Conservation (phyloP, 129 eudicot species). For the Tanacetum coccineum region DNA sequence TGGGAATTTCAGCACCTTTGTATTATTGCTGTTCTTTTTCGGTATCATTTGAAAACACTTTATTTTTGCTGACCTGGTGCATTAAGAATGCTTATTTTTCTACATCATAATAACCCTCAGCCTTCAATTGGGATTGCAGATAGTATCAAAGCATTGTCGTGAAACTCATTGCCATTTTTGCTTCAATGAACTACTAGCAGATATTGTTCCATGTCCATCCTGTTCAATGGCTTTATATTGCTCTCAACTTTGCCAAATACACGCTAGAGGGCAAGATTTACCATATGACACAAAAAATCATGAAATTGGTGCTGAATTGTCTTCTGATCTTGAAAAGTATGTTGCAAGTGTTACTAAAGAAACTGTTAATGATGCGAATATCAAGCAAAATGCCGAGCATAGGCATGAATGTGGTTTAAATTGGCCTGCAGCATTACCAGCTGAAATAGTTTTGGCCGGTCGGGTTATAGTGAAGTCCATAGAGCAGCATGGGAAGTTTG, state of each 20-base stretch:
- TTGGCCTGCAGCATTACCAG: constrained; percentile 84
- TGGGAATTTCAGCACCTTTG: background rate
- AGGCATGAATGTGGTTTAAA: constrained; percentile 86
- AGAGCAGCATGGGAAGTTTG: constrained; percentile 32
- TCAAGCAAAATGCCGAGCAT: constrained; percentile 52
- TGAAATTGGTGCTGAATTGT: constrained; percentile 32
- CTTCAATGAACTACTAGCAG: constrained; percentile 70
- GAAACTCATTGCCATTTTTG: constrained; percentile 90
- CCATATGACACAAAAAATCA: constrained; percentile 20
- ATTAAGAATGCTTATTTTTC: constrained; percentile 4
- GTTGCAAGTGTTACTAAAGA: constrained; percentile 42
- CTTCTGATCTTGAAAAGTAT: constrained; percentile 57
- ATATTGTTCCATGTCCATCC: constrained; percentile 68
- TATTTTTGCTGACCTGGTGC: background rate
- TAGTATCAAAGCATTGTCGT: constrained; percentile 67
- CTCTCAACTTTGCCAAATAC: constrained; percentile 57
- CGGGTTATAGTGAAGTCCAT: constrained; percentile 55
- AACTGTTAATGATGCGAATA: constrained; percentile 14
- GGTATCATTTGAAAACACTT: background rate
- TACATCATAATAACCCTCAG: background rate
- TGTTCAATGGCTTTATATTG: constrained; percentile 82
- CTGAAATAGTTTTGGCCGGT: constrained; percentile 82
- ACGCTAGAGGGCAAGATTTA: constrained; percentile 50
- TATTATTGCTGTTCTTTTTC: constrained; percentile 11
- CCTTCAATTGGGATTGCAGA: constrained; percentile 46